A percentile compares a stretch with the other conserved stretches of the same genome.
Evolutionary conservation across 805 yeast species (phyloP).

Genomic region (Candida xyloterini): DNA sequence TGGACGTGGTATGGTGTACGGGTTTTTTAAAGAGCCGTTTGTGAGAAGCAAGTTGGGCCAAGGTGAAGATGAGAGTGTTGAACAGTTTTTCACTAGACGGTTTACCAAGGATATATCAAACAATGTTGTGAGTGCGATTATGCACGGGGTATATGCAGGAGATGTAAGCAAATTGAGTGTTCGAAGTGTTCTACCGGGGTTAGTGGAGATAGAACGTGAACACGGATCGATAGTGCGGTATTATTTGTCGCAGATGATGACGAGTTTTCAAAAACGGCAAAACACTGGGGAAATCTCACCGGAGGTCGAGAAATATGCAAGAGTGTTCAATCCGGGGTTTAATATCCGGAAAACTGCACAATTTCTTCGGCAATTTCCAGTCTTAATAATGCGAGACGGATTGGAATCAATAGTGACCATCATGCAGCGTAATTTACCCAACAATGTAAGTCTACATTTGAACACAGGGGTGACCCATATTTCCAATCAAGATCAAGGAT

Average conservation of each 20-base stretch:
- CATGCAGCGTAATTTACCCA: constrained; percentile 37
- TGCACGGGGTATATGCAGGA: constrained; percentile 92
- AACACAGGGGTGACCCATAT: constrained; percentile 26
- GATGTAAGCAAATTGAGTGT: constrained; percentile 68
- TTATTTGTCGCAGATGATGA: constrained; percentile 34
- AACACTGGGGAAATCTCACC: constrained; percentile 21
- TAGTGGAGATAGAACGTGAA: constrained; percentile 56
- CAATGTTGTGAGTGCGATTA: constrained; percentile 73
- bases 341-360: constrained; percentile 37
- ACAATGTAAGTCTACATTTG: constrained; percentile 42
- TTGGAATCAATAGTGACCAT: constrained; percentile 50
- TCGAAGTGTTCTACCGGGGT: constrained; percentile 50
- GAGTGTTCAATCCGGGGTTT: constrained; percentile 38
- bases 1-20: constrained; percentile 36
- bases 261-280: constrained; percentile 14
- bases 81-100: constrained; percentile 62
- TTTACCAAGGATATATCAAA: constrained; percentile 55
- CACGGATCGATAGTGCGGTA: constrained; percentile 58
- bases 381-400: constrained; percentile 56
- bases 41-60: constrained; percentile 24
- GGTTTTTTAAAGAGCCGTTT: constrained; percentile 53
- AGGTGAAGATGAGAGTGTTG: constrained; percentile 66
- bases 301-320: constrained; percentile 38
- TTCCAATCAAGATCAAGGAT: constrained; percentile 17
- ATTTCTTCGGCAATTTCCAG: constrained; percentile 52